These are phyloP conservation scores for Mollisia scopiformis DNA, from an alignment of 2,329 filamentous ascomycete genomes.

Conservation along the genomic window DNA sequence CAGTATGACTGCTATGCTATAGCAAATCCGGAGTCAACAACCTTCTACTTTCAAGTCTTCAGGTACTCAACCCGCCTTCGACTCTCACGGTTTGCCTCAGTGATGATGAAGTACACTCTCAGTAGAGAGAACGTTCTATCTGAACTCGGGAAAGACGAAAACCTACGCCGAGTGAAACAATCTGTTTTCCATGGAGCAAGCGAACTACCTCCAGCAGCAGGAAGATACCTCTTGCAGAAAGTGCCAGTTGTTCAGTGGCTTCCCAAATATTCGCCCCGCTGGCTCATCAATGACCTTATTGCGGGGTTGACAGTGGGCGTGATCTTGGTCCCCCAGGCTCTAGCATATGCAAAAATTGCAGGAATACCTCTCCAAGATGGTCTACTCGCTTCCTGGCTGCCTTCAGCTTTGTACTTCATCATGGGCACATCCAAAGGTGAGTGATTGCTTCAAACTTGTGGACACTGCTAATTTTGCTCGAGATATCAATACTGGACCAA, in stretches of 20 bases:
- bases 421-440: slow-evolving; percentile 64
- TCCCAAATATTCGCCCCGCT: slow-evolving; percentile 61
- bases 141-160: background rate
- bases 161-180: background rate
- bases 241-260: slow-evolving; percentile 64
- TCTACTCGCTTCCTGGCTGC: slow-evolving; percentile 62
- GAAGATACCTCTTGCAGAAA: slow-evolving; percentile 61
- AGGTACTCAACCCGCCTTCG: background rate
- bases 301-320: slow-evolving; percentile 63
- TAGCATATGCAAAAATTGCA: slow-evolving; percentile 65
- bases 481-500: slow-evolving; percentile 47
- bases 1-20: no score
- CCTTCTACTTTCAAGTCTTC: background rate
- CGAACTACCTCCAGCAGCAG: slow-evolving; percentile 42
- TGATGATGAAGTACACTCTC: background rate
- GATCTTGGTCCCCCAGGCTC: slow-evolving; percentile 61
- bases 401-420: slow-evolving; percentile 57
- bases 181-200: background rate
- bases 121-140: background rate
- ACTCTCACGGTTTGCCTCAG: background rate
- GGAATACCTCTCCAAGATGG: slow-evolving; percentile 64
- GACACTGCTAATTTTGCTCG: slow-evolving; percentile 53
- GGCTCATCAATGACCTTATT: slow-evolving; percentile 63
- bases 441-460: background rate
- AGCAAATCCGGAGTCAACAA: background rate